Evolutionary conservation across 441 rosid species (phyloP), one percentile per base, ranked within the genome.

Genomic region (Manihot esculenta): DNA sequence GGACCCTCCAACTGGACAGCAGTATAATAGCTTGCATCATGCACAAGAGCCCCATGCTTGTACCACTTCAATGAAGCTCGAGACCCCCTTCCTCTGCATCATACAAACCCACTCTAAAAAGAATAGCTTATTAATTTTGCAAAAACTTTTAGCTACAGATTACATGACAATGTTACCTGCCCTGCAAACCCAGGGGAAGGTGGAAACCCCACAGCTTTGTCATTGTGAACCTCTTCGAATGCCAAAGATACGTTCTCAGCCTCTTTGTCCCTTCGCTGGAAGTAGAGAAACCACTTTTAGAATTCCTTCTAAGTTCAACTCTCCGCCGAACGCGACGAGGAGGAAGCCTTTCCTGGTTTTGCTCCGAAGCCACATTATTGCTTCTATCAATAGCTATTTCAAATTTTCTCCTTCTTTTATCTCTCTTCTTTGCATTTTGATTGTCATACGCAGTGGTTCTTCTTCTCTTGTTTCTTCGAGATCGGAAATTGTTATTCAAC

Each of bases 161-260:
- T 21, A 33, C 38, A 69, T 6, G 23, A 33, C 23, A 15, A 27
- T 44, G 30, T 66, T 81, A 92, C 97, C 94, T 87, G 78, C 99
- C 98, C 27, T 84, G 93, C 82, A 90, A 87, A 45, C 96, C 97
- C 12, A 90, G 79, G 76, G 99, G 98, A 81, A 94, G 89, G 65
- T 94, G 73, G 72, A 86, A 92, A 1, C 98, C 93, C 96, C 98
- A 92, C 64, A 83, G 85, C 85, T 92, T 94, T 45, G 82, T 77
- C 96, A 94, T 92, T 5, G 84, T 83, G 69, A 94, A 92, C 23
- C 98, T 91, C 80, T 94, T 94, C 3, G 97, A 91, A 73, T 89
- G 94, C 99, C 99, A 94, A 64, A 94, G 86, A 76, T 94, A 98
- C 35, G 98, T 94, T 72, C 96, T 89, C 66, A 90, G 77, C 74